phyloP scores from a whole-genome alignment of 345 rosid species.

The Geranium rotundifolium region DNA sequence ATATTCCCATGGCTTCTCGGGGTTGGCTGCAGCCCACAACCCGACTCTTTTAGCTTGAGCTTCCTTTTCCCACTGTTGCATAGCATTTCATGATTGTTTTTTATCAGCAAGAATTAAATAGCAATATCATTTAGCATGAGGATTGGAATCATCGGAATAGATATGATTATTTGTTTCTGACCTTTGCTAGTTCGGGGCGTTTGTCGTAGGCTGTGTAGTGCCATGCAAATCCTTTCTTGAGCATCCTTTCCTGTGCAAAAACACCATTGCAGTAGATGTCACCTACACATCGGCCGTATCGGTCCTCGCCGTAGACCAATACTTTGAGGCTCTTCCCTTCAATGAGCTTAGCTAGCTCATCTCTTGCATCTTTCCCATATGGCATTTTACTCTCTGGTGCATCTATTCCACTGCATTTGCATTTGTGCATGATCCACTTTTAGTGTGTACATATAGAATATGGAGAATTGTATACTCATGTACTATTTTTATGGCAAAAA shows the following conservation, averaged over 20 bases:
- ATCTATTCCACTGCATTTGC: slow-evolving; percentile 72
- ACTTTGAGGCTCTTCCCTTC: slow-evolving; percentile 56
- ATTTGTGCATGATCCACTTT: slow-evolving; percentile 9
- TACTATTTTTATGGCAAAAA: no score
- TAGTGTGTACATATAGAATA: background rate
- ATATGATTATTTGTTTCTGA: slow-evolving; percentile 7
- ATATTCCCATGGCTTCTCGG: slow-evolving; percentile 86
- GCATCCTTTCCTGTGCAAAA: slow-evolving; percentile 70
- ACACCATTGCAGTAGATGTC: slow-evolving; percentile 66
- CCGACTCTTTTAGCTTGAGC: slow-evolving; percentile 57
- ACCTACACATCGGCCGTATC: slow-evolving; percentile 53
- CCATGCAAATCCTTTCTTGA: slow-evolving; percentile 81
- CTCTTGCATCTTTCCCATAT: slow-evolving; percentile 58
- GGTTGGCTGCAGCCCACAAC: slow-evolving; percentile 70
- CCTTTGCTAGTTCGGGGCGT: slow-evolving; percentile 44
- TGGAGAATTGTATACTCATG: no score
- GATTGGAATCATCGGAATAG: background rate
- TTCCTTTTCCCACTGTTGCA: slow-evolving; percentile 62
- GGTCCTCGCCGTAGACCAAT: slow-evolving; percentile 56
- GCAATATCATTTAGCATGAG: no score
- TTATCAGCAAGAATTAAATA: background rate
- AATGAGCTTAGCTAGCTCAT: slow-evolving; percentile 49
- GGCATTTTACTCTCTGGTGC: slow-evolving; percentile 78
- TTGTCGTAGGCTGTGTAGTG: slow-evolving; percentile 58
- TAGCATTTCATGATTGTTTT: background rate